Conservation (phyloP, 305 asterid genomes). For the Fraxinus nigra region DNA sequence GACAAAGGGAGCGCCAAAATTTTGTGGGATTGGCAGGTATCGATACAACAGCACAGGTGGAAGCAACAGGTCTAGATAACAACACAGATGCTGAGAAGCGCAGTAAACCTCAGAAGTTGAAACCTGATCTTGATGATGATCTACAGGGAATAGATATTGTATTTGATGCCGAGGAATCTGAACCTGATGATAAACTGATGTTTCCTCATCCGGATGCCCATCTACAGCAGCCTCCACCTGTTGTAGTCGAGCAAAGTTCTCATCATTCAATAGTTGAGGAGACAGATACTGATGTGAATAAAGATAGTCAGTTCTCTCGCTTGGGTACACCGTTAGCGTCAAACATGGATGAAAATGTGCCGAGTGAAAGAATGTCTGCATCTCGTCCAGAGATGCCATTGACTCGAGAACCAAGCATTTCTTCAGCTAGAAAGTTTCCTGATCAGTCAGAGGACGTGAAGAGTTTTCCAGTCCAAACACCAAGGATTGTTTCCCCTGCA, state of each 20-base stretch:
- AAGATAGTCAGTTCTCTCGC: neutral
- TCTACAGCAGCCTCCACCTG: slow-evolving; percentile 51
- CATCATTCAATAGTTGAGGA: slow-evolving; percentile 35
- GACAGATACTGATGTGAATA: neutral
- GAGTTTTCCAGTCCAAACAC: slow-evolving; percentile 37
- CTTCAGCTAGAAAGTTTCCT: slow-evolving; percentile 69
- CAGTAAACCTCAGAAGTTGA: slow-evolving; percentile 52
- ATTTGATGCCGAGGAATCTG: slow-evolving; percentile 86
- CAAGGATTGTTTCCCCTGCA: slow-evolving; percentile 41
- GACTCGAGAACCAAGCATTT: slow-evolving; percentile 80
- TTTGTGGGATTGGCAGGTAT: slow-evolving; percentile 38
- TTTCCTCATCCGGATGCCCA: slow-evolving; percentile 80
- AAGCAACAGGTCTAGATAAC: slow-evolving; percentile 45
- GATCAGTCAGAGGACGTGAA: slow-evolving; percentile 51
- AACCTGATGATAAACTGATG: slow-evolving; percentile 82
- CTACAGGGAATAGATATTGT: slow-evolving; percentile 86
- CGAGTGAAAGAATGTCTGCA: slow-evolving; percentile 66
- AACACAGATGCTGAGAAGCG: slow-evolving; percentile 50
- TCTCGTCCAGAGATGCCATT: slow-evolving; percentile 58
- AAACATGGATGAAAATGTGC: slow-evolving; percentile 4
- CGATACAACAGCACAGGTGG: slow-evolving; percentile 48
- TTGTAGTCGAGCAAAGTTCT: slow-evolving; percentile 53
- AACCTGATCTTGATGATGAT: slow-evolving; percentile 80
- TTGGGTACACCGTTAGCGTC: neutral
- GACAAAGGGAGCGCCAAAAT: slow-evolving; percentile 87